These are phyloP conservation scores for Falciphora oryzae DNA, from an alignment of 2,329 filamentous ascomycete genomes.

Conservation along the genomic window DNA sequence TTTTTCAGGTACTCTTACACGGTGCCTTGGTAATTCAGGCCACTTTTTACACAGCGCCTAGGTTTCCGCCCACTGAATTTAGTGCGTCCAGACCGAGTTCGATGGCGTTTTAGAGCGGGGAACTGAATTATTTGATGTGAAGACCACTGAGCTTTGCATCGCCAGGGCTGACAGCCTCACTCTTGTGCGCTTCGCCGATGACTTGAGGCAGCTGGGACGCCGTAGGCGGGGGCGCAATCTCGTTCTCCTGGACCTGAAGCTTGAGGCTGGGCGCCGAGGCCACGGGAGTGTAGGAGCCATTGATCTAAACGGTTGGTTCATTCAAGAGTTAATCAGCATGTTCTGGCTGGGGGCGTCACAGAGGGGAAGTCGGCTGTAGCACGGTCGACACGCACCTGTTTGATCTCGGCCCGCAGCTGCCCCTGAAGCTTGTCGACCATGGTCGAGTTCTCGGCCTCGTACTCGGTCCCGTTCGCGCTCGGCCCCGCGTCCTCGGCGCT, in stretches of 20 bases:
- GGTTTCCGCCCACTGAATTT: too few species aligned
- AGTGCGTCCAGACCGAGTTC: too few species aligned
- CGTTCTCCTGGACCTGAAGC: neutral
- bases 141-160: neutral
- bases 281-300: neutral
- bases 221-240: neutral
- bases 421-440: neutral
- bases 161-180: neutral
- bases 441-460: neutral
- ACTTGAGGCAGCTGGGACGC: neutral
- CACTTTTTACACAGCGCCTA: too few species aligned
- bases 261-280: neutral
- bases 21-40: too few species aligned
- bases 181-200: neutral
- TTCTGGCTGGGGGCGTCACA: neutral
- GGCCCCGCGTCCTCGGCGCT: neutral
- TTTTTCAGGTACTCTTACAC: too few species aligned
- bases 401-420: slow-evolving; percentile 7
- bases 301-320: neutral
- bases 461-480: neutral
- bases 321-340: too few species aligned
- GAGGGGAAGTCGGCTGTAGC: neutral
- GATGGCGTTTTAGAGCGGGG: too few species aligned
- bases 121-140: neutral
- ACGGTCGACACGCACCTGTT: neutral